Conservation (phyloP, 2,329 filamentous ascomycete genomes). For the Talaromyces sp. region DNA sequence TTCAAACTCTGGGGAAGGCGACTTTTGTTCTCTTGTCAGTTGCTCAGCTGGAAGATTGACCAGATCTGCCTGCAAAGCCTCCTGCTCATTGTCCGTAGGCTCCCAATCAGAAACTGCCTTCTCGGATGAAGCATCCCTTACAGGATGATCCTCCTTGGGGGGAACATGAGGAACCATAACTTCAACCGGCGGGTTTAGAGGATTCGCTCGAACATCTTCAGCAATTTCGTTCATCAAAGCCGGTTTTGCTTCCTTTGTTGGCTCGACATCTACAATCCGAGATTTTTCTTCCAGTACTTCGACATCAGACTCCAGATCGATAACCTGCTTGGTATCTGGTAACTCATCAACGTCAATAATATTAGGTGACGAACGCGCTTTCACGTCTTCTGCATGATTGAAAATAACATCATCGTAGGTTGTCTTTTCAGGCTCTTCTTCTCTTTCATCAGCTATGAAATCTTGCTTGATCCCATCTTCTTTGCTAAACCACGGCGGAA, state of each 20-base stretch:
- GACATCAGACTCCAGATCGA: conserved; percentile 27
- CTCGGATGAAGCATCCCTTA: conserved; percentile 20
- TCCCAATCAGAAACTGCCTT: conserved; percentile 14
- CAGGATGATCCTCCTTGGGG: conserved; percentile 18
- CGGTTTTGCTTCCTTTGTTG: not conserved
- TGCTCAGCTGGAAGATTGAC: conserved; percentile 10
- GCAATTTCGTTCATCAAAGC: conserved; percentile 9
- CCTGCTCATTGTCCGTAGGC: conserved; percentile 18
- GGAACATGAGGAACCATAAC: conserved; percentile 11
- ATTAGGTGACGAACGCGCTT: conserved; percentile 29
- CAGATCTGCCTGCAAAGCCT: not conserved
- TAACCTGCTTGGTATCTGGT: conserved; percentile 25
- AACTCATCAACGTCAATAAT: conserved; percentile 39
- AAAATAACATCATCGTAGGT: conserved; percentile 20
- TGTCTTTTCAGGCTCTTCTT: conserved; percentile 24
- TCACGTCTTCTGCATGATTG: conserved; percentile 25
- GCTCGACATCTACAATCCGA: not conserved
- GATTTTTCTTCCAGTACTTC: conserved; percentile 1
- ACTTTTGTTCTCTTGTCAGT: conserved; percentile 22
- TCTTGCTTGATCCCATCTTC: conserved; percentile 28
- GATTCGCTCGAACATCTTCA: conserved; percentile 5
- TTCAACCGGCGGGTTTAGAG: conserved; percentile 11
- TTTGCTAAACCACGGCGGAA: conserved; percentile 46
- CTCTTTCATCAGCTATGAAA: conserved; percentile 23
- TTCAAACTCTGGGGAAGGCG: conserved; percentile 48